Evolutionary conservation across 768 basidiomycete genomes (phyloP).

Genomic region (Kwoniella botswanensis): DNA sequence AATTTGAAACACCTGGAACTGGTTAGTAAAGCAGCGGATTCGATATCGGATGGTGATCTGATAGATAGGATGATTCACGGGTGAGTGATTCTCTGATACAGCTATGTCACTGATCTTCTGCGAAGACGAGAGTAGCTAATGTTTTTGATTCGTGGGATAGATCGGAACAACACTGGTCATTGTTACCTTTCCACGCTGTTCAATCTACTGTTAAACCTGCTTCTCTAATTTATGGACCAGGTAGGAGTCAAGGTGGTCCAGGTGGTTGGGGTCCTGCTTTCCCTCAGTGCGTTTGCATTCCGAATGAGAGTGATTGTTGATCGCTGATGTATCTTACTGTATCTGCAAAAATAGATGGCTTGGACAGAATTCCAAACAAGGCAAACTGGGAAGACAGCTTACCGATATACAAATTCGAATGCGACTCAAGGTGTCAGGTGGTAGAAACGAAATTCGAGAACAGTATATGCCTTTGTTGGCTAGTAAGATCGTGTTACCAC

Average conservation of each 20-base stretch:
- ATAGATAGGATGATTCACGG: constrained; percentile 93
- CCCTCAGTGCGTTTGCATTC: constrained; percentile 70
- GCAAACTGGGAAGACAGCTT: constrained; percentile 77
- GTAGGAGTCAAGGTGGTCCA: constrained; percentile 27
- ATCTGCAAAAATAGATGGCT: constrained; percentile 71
- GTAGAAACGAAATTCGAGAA: constrained; percentile 86
- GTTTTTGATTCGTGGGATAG: constrained; percentile 59
- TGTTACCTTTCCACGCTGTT: constrained; percentile 92
- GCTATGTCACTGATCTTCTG: not conserved
- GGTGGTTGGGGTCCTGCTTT: constrained; percentile 62
- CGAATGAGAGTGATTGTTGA: too few species aligned
- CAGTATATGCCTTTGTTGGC: constrained; percentile 89
- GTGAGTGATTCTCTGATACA: constrained; percentile 60
- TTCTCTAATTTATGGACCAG: constrained; percentile 75
- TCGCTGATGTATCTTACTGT: not conserved
- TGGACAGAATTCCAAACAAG: constrained; percentile 94
- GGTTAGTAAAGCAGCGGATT: constrained; percentile 85
- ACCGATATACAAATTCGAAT: constrained; percentile 92
- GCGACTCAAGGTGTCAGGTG: constrained; percentile 90
- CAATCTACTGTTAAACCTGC: constrained; percentile 89
- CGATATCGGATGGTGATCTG: constrained; percentile 92
- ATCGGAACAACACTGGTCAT: constrained; percentile 90
- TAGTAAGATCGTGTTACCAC: constrained; percentile 76
- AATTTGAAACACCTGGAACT: constrained; percentile 74
- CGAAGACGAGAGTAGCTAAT: constrained; percentile 1